A percentile compares a stretch with the other conserved stretches of the same genome.
Evolutionary conservation across 192 early-diverging fungal species (phyloP).

Genomic region (Linnemannia exigua): DNA sequence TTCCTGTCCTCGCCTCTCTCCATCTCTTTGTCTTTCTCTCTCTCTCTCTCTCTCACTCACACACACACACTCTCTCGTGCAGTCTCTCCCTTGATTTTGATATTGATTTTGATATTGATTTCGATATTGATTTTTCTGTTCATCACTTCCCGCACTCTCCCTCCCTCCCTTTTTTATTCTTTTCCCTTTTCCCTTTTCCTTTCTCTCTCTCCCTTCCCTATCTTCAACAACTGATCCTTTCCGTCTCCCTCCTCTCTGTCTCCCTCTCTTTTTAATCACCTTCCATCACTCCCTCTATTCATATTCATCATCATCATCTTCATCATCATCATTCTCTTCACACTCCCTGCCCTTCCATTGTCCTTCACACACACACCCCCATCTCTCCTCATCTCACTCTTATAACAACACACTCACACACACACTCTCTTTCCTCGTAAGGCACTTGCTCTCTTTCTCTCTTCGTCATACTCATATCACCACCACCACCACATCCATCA

Average conservation of each 20-base stretch:
- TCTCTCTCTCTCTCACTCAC: not conserved
- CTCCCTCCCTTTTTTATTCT: not conserved
- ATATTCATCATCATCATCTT: not conserved
- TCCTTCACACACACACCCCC: not conserved
- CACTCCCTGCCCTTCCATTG: not conserved
- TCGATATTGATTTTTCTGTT: too few species aligned
- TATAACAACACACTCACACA: constrained; percentile 8
- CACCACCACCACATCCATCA: not conserved
- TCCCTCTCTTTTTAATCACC: not conserved
- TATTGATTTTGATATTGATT: too few species aligned
- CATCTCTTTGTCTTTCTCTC: constrained; percentile 5
- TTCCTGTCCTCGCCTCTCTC: not conserved
- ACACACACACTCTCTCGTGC: not conserved
- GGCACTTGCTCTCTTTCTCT: too few species aligned
- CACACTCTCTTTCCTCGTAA: not conserved
- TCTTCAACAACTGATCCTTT: not conserved
- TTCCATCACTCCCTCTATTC: not conserved
- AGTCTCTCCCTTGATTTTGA: not conserved
- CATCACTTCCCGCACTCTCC: not conserved
- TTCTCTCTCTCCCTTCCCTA: not conserved
- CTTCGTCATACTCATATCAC: too few species aligned
- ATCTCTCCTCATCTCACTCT: not conserved
- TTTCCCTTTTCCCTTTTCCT: not conserved
- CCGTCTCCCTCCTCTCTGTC: not conserved
- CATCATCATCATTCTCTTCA: constrained; percentile 2